Conservation (phyloP, 2,329 filamentous ascomycete species). For the Botrytis hyacinthi region DNA sequence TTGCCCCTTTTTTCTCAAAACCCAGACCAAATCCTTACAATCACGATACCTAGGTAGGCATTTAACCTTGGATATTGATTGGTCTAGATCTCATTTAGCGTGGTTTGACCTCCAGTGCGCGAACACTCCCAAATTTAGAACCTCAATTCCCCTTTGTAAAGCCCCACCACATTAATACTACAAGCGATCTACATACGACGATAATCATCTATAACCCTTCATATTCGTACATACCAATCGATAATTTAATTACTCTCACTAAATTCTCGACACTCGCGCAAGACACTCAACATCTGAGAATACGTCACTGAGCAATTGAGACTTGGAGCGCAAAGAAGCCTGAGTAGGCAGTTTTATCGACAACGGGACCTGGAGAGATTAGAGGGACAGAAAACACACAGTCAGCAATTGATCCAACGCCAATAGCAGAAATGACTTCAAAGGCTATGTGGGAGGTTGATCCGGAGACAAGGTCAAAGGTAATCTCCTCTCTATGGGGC, state of each 20-base stretch:
- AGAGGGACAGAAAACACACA: neutral
- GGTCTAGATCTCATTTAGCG: constrained; percentile 17
- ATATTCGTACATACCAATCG: neutral
- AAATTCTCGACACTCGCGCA: neutral
- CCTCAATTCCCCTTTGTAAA: constrained; percentile 8
- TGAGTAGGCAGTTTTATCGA: neutral
- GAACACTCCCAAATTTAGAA: constrained; percentile 15
- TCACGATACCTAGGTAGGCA: neutral
- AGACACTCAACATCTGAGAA: neutral
- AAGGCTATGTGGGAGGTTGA: constrained; percentile 98
- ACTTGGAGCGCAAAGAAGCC: neutral
- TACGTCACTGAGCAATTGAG: neutral
- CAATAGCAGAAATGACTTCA: constrained; percentile 48
- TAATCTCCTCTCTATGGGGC: constrained; percentile 42
- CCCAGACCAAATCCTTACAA: neutral
- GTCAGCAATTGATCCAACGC: neutral
- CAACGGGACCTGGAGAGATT: neutral
- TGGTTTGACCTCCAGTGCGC: constrained; percentile 1
- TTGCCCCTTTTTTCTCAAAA: constrained; percentile 6
- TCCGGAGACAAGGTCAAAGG: constrained; percentile 94
- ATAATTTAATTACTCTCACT: neutral
- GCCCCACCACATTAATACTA: constrained; percentile 6
- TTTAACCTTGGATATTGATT: constrained; percentile 8
- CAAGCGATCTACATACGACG: neutral
- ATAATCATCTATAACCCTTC: neutral